Evolutionary conservation across 768 basidiomycete species (phyloP), one percentile per base, ranked within the genome.

Genomic region (Kwoniella shandongensis): DNA sequence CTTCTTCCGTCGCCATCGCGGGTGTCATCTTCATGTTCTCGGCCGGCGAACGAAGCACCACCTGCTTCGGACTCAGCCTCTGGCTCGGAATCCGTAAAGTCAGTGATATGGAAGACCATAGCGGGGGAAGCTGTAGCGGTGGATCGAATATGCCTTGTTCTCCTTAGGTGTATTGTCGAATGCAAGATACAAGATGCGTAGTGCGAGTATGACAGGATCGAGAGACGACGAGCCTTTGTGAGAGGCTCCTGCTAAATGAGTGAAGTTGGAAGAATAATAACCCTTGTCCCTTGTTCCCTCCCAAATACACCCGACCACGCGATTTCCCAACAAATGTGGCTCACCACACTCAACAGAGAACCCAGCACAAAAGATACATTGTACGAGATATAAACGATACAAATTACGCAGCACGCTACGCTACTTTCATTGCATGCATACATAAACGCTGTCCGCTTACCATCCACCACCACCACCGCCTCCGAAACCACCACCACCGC

Each of bases 1-100:
- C 56, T 58, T 7, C 41, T 49, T 46, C 41, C n/a, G 26, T 46
- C 42, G 11, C 32, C 12, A 10, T 41, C 35, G 38, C 39, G 36
- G 30, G 25, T 35, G 44, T 22, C 45, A 23, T 48, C 35, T 44
- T 17, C 52, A 25, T 7, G 44, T 27, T 25, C 36, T 32, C 22
- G 32, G 29, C 10, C 35, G 40, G 20, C 54, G 36, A 10, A 32
- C 7, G 32, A 32, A 17, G 23, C 39, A 12, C 18, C 30, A 30
- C 18, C 44, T 18, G 32, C 32, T 6, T 13, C 40, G n/a, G 12
- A 36, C 18, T 58, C 59, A 36, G 12, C 12, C 32, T 62, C 63
- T 2, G 35, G 54, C 40, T 69, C 67, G 12, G 67, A 65, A 27
- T 69, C 67, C 22, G 67, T 65, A 44, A 62, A 69, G 57, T 69